Conservation (phyloP, 306 rosid genomes). For the Purshia tridentata region DNA sequence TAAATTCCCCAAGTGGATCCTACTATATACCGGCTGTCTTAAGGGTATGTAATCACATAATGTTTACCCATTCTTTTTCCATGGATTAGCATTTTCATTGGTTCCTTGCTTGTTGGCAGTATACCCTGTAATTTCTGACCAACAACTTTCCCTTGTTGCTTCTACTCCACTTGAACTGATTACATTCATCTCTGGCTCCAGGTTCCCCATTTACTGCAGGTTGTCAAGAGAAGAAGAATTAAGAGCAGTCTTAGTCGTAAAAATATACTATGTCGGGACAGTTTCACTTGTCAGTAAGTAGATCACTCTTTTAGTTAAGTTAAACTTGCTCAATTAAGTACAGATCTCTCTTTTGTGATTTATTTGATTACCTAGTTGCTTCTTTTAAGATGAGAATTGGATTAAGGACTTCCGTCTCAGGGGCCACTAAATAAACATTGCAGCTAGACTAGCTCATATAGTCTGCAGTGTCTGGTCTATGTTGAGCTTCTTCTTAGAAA, state of each 20-base stretch:
- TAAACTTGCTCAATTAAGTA: neutral
- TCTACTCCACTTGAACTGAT: slow-evolving; percentile 29
- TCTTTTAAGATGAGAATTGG: neutral
- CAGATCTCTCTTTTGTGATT: neutral
- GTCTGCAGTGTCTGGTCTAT: neutral
- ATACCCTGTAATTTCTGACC: slow-evolving; percentile 5
- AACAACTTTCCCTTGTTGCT: slow-evolving; percentile 6
- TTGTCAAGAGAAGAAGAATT: slow-evolving; percentile 76
- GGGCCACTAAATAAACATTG: neutral
- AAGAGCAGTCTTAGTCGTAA: slow-evolving; percentile 75
- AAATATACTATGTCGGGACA: slow-evolving; percentile 83
- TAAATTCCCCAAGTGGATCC: slow-evolving; percentile 83
- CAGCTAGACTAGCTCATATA: neutral
- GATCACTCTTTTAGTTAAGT: slow-evolving; percentile 3
- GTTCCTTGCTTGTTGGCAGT: neutral
- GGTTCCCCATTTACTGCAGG: slow-evolving; percentile 93
- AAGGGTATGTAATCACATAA: slow-evolving; percentile 54
- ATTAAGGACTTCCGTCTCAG: neutral
- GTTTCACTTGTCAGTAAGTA: slow-evolving; percentile 86
- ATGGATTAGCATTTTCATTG: neutral
- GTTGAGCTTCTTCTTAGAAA: no score
- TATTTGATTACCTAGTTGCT: neutral
- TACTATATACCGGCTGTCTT: slow-evolving; percentile 93
- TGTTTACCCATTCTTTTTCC: neutral
- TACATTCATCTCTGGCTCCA: slow-evolving; percentile 38